These are phyloP conservation scores for Acrocalymma vagum DNA, from an alignment of 2,329 filamentous ascomycete species.

Conservation along the genomic window DNA sequence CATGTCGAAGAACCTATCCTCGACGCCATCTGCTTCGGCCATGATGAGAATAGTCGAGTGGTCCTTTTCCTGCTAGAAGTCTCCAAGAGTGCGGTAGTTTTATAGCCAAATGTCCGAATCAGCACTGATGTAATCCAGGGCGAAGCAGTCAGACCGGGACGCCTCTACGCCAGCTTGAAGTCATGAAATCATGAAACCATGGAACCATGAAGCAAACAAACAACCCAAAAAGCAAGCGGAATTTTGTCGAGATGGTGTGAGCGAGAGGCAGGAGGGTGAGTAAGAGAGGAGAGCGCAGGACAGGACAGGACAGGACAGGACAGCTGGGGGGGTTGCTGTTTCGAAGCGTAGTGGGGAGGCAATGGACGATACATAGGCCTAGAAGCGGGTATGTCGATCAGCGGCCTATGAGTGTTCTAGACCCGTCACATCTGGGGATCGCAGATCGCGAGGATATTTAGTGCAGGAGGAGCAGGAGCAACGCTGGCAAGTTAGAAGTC, in stretches of 20 bases:
- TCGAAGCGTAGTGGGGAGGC: conserved; percentile 18
- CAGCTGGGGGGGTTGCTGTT: conserved; percentile 17
- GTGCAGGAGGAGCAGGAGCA: too few relatives aligned
- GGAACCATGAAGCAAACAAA: conserved; percentile 1
- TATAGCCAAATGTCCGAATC: conserved; percentile 1
- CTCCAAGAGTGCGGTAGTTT: background rate
- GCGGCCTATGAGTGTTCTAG: conserved; percentile 22
- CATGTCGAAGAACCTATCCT: conserved; percentile 41
- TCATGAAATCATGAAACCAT: too few relatives aligned
- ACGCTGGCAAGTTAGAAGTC: too few relatives aligned
- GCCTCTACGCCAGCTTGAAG: conserved; percentile 16
- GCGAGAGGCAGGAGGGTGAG: background rate
- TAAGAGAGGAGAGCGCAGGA: background rate
- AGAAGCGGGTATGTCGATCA: conserved; percentile 23
- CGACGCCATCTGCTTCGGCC: conserved; percentile 24
- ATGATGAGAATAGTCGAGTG: conserved; percentile 21
- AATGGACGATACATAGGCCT: conserved; percentile 20
- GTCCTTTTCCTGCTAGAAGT: conserved; percentile 3
- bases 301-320: too few relatives aligned
- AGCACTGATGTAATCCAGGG: conserved; percentile 1
- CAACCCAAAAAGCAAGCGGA: too few relatives aligned
- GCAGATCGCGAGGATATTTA: too few relatives aligned
- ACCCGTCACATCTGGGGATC: conserved; percentile 14
- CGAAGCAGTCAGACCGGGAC: conserved; percentile 7
- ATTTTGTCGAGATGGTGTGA: conserved; percentile 4